These are phyloP conservation scores for Bipolaris oryzae DNA, from an alignment of 2,329 filamentous ascomycete species.

Conservation along the genomic window DNA sequence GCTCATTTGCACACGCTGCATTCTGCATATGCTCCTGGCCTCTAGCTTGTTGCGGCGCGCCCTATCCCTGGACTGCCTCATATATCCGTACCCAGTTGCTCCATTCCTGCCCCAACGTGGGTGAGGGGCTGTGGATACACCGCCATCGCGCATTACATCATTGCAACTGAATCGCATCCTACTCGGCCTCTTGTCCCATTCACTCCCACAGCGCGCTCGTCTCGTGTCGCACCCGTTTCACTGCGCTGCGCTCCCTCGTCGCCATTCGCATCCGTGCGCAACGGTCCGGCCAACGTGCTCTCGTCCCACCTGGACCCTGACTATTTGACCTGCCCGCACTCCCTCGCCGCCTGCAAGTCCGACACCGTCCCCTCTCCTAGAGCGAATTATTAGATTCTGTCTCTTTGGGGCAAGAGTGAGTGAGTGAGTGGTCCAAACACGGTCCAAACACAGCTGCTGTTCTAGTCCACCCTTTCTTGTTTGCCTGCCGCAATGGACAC, in stretches of 20 bases:
- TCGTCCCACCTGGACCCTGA: constrained; percentile 31
- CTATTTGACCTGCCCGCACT: constrained; percentile 24
- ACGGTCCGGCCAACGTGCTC: constrained; percentile 23
- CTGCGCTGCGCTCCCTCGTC: constrained; percentile 16
- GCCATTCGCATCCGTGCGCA: constrained; percentile 23
- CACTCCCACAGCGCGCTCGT: constrained; percentile 19
- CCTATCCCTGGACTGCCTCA: not conserved
- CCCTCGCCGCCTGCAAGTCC: constrained; percentile 14
- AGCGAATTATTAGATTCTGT: constrained; percentile 50
- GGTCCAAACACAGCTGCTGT: not conserved
- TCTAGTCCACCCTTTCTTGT: not conserved
- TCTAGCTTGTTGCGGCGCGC: constrained; percentile 11
- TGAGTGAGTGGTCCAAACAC: constrained; percentile 24
- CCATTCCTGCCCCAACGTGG: not conserved
- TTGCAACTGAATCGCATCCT: constrained; percentile 10
- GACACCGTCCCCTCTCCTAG: constrained; percentile 26
- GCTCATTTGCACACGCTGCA: constrained; percentile 1
- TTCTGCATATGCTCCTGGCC: not conserved
- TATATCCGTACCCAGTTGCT: not conserved
- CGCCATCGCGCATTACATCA: constrained; percentile 12
- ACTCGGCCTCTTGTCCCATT: constrained; percentile 6
- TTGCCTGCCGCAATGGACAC: constrained; percentile 62
- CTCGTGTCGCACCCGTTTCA: constrained; percentile 14
- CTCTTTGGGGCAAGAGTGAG: constrained; percentile 28
- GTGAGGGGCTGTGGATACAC: constrained; percentile 2